These are phyloP conservation scores for Penicillium sp. DNA, from an alignment of 2,329 filamentous ascomycete genomes.

Conservation along the genomic window DNA sequence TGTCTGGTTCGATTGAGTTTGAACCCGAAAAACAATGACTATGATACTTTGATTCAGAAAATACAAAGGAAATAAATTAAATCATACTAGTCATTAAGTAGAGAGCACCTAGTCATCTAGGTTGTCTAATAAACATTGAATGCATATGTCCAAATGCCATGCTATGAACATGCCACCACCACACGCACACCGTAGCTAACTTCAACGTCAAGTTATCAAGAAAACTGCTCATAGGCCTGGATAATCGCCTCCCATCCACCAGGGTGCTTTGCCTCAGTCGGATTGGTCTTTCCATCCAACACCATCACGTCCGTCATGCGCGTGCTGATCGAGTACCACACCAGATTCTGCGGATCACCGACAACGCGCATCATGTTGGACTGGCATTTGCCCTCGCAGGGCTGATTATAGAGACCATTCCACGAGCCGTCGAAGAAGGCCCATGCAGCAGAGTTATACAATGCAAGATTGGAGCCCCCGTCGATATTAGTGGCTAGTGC, in stretches of 20 bases:
- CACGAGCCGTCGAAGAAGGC: slow-evolving; percentile 38
- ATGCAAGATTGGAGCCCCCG: slow-evolving; percentile 33
- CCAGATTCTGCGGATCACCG: slow-evolving; percentile 29
- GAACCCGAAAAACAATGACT: no score
- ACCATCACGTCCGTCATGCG: slow-evolving; percentile 36
- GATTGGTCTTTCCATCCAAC: slow-evolving; percentile 32
- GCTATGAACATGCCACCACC: background rate
- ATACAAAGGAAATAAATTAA: slow-evolving; percentile 1
- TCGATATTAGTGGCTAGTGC: slow-evolving; percentile 35
- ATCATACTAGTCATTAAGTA: slow-evolving; percentile 5
- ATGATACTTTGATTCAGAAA: background rate
- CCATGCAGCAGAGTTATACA: slow-evolving; percentile 41
- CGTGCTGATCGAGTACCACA: slow-evolving; percentile 39
- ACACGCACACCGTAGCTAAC: background rate
- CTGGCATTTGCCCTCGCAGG: slow-evolving; percentile 35
- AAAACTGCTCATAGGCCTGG: slow-evolving; percentile 32
- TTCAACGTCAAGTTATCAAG: background rate
- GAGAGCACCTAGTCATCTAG: background rate
- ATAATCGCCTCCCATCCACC: slow-evolving; percentile 39
- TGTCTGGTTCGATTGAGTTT: no score
- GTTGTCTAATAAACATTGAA: slow-evolving; percentile 1
- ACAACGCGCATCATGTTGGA: slow-evolving; percentile 39
- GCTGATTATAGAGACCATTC: slow-evolving; percentile 34
- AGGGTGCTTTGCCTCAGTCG: slow-evolving; percentile 29
- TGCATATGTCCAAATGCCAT: slow-evolving; percentile 5